phyloP scores from a whole-genome alignment of 805 yeast genomes.

The Debaryomyces tyrocola region DNA sequence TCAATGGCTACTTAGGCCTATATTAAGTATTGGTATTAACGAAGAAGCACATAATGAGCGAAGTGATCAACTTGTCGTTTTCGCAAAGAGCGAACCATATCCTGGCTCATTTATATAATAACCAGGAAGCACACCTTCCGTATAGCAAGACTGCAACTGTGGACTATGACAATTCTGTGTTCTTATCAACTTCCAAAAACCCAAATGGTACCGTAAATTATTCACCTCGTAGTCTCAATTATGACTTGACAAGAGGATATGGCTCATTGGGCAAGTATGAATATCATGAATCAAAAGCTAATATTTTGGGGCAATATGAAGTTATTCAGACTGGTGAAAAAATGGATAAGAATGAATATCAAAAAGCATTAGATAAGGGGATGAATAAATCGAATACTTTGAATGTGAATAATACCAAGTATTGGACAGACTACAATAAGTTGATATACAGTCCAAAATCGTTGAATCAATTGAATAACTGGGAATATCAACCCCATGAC shows the following conservation, averaged over 20 bases:
- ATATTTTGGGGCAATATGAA: constrained; percentile 8
- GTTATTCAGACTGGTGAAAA: constrained; percentile 33
- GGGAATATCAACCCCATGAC: constrained; percentile 43
- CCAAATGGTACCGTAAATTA: constrained; percentile 43
- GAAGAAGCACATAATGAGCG: constrained; percentile 51
- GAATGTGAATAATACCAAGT: constrained; percentile 43
- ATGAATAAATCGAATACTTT: constrained; percentile 27
- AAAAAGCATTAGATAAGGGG: constrained; percentile 57
- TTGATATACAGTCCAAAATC: constrained; percentile 65
- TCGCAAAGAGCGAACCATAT: constrained; percentile 76
- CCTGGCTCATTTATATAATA: constrained; percentile 77
- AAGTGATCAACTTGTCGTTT: constrained; percentile 67
- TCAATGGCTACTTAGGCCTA: too few species aligned
- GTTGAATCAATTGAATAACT: constrained; percentile 53
- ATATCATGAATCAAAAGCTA: constrained; percentile 28
- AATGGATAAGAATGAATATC: constrained; percentile 58
- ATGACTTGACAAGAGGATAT: constrained; percentile 77
- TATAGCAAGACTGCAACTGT: constrained; percentile 49
- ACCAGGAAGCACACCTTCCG: constrained; percentile 68
- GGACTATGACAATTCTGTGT: constrained; percentile 46
- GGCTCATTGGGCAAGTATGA: constrained; percentile 66
- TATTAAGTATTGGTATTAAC: too few species aligned
- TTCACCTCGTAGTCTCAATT: constrained; percentile 78
- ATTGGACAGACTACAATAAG: constrained; percentile 81
- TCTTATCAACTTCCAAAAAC: constrained; percentile 18